A percentile compares a stretch with the other conserved stretches of the same genome.
phyloP scores from a whole-genome alignment of 805 yeast genomes.

The Millerozyma acaciae region DNA sequence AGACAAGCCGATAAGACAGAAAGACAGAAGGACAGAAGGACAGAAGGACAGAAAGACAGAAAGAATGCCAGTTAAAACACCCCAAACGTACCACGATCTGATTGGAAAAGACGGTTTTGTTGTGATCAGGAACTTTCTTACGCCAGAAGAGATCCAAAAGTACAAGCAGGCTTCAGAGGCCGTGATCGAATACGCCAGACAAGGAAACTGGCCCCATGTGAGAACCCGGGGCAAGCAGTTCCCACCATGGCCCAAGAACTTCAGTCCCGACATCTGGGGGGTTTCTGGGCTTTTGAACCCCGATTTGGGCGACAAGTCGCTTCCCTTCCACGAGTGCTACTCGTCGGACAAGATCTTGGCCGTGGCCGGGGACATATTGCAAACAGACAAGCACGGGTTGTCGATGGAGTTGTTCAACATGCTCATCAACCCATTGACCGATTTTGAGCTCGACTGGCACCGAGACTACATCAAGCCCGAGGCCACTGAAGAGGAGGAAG shows the following conservation, averaged over 20 bases:
- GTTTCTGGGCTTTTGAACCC: slow-evolving; percentile 47
- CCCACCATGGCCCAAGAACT: slow-evolving; percentile 54
- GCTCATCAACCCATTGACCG: slow-evolving; percentile 50
- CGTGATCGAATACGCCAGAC: slow-evolving; percentile 39
- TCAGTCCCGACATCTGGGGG: slow-evolving; percentile 53
- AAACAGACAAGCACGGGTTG: slow-evolving; percentile 29
- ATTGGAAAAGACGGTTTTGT: slow-evolving; percentile 35
- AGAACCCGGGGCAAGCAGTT: slow-evolving; percentile 51
- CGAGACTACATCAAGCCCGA: slow-evolving; percentile 49
- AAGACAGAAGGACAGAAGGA: background rate
- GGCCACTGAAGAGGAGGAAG: slow-evolving; percentile 43
- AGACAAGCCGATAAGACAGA: background rate
- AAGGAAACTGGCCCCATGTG: slow-evolving; percentile 47
- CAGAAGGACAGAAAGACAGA: background rate
- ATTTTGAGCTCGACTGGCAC: slow-evolving; percentile 54
- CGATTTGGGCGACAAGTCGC: slow-evolving; percentile 32
- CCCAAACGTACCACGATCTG: slow-evolving; percentile 31
- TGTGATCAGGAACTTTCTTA: slow-evolving; percentile 37
- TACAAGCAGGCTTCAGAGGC: slow-evolving; percentile 35
- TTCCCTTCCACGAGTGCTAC: slow-evolving; percentile 39
- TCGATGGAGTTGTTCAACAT: slow-evolving; percentile 50
- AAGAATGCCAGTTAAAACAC: slow-evolving; percentile 15
- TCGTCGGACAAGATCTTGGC: slow-evolving; percentile 34
- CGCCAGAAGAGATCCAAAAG: slow-evolving; percentile 34
- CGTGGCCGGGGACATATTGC: slow-evolving; percentile 42